Evolutionary conservation across 2,329 filamentous ascomycete genomes (phyloP).

Genomic region (Colletotrichum navitas): DNA sequence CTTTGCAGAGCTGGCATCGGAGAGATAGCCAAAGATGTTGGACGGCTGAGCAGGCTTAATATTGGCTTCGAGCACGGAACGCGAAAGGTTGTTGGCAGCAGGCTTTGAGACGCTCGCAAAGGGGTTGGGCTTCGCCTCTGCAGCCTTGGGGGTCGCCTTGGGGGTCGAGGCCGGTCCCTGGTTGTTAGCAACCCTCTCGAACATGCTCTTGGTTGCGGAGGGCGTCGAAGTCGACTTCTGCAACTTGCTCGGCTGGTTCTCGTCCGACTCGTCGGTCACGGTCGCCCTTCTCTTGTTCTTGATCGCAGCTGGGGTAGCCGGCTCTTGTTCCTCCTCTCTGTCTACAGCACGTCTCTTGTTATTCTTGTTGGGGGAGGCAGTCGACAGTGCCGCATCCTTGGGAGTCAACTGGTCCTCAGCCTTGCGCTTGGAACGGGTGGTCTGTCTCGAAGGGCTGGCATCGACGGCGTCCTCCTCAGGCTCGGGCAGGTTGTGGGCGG

Average conservation of each 20-base stretch:
- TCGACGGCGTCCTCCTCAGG: conserved; percentile 58
- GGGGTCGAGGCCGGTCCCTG: conserved; percentile 49
- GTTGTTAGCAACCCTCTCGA: conserved; percentile 70
- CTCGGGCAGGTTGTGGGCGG: conserved; percentile 66
- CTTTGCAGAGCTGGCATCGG: conserved; percentile 67
- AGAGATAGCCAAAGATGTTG: conserved; percentile 73
- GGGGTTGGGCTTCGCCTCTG: conserved; percentile 49
- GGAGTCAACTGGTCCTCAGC: conserved; percentile 63
- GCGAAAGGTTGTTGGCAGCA: conserved; percentile 54
- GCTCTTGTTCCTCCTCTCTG: conserved; percentile 51
- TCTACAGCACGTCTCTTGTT: conserved; percentile 65
- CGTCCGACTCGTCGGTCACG: conserved; percentile 57
- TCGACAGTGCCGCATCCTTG: conserved; percentile 52
- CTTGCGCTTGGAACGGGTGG: conserved; percentile 64
- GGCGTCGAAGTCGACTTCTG: conserved; percentile 59
- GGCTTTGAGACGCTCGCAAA: conserved; percentile 52
- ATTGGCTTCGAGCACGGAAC: conserved; percentile 57
- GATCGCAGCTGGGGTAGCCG: conserved; percentile 51
- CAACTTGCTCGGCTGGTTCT: conserved; percentile 64
- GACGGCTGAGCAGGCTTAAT: conserved; percentile 51
- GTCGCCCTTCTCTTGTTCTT: conserved; percentile 68
- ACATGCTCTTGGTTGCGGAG: conserved; percentile 67
- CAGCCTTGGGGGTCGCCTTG: conserved; percentile 50
- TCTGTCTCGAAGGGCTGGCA: conserved; percentile 50
- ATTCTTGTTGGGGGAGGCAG: conserved; percentile 52